Evolutionary conservation across 208 protist species (phyloP).

Genomic region (Trypanosoma conorhini): DNA sequence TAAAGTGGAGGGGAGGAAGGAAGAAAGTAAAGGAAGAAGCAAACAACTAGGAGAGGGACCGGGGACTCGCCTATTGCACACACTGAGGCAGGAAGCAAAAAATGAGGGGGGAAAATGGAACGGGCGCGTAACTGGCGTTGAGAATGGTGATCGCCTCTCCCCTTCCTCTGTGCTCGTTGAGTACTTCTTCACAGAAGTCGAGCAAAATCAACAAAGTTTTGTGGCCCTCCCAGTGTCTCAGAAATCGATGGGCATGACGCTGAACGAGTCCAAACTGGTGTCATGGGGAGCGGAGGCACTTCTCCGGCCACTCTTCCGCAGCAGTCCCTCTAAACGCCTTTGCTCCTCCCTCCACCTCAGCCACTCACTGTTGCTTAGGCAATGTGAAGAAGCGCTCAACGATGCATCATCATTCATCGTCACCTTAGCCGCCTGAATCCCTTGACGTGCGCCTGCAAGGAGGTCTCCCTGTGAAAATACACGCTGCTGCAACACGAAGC

Average conservation of each 20-base stretch:
- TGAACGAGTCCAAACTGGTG: slow-evolving; percentile 1
- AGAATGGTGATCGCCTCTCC: not conserved
- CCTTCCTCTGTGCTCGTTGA: not conserved
- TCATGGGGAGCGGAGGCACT: not conserved
- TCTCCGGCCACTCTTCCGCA: not conserved
- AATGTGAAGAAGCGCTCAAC: slow-evolving; percentile 12
- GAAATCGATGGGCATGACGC: slow-evolving; percentile 30
- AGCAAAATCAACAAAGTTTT: slow-evolving; percentile 1
- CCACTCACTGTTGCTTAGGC: slow-evolving; percentile 15
- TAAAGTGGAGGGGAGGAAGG: not conserved
- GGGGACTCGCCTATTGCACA: not conserved
- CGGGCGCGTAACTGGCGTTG: not conserved
- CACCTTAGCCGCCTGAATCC: slow-evolving; percentile 9
- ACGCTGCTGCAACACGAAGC: slow-evolving; percentile 4
- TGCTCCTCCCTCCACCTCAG: slow-evolving; percentile 10
- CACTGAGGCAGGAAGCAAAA: not conserved
- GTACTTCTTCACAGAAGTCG: not conserved
- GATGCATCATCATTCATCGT: slow-evolving; percentile 12
- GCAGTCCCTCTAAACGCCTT: not conserved
- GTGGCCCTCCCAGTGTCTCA: not conserved
- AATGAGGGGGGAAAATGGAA: not conserved
- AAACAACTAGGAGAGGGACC: not conserved
- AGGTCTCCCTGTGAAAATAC: not conserved
- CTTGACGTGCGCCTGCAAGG: not conserved
- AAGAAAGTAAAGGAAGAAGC: not conserved